These are phyloP conservation scores for Adansonia digitata DNA, from an alignment of 345 rosid species.

Conservation along the genomic window DNA sequence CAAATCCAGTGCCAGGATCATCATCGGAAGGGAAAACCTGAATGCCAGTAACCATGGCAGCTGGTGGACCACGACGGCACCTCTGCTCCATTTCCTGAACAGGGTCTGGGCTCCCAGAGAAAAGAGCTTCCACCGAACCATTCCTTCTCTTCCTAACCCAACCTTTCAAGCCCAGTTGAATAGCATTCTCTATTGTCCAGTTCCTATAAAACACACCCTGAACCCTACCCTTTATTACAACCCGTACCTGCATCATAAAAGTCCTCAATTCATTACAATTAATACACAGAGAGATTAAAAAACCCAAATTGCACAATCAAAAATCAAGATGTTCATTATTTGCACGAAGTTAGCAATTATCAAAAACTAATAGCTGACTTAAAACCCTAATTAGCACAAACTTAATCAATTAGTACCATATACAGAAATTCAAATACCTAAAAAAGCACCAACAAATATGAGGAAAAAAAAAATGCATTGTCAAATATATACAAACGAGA, in stretches of 20 bases:
- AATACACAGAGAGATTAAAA: background rate
- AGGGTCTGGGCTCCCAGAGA: conserved; percentile 54
- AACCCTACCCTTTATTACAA: conserved; percentile 73
- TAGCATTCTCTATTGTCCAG: conserved; percentile 81
- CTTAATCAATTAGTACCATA: background rate
- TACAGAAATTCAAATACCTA: background rate
- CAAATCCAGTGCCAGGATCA: conserved; percentile 61
- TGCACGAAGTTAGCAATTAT: background rate
- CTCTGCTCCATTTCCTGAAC: conserved; percentile 82
- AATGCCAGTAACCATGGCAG: conserved; percentile 65
- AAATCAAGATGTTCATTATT: background rate
- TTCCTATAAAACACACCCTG: conserved; percentile 89
- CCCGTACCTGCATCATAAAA: conserved; percentile 50
- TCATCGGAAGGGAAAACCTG: conserved; percentile 67
- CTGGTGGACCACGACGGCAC: conserved; percentile 81
- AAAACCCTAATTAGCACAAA: background rate
- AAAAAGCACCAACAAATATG: background rate
- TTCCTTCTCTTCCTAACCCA: conserved; percentile 90
- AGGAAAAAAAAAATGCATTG: background rate
- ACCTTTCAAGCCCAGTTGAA: conserved; percentile 63
- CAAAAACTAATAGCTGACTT: background rate
- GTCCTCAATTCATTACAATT: background rate
- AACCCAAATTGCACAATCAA: background rate
- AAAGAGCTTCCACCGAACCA: conserved; percentile 83
- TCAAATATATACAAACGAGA: background rate